Evolutionary conservation across 1,284 basidiomycete genomes (phyloP), one percentile per base, ranked within the genome.

Genomic region (Austroboletus niveus): DNA sequence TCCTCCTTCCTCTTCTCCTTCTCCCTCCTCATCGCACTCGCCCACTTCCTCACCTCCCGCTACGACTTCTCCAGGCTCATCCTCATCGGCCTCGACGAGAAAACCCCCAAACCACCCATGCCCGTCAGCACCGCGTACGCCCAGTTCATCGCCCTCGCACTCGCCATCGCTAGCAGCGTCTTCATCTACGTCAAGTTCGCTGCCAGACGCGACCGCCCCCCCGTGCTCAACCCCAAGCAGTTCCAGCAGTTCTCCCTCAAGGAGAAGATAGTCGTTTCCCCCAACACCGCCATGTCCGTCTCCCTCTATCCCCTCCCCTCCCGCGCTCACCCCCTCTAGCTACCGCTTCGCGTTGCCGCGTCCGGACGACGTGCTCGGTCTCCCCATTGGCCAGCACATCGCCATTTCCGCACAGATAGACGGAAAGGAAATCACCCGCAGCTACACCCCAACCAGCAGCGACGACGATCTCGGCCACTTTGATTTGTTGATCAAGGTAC

Each of bases 371-470:
- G 77, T 88, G 49, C 86, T 99, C 14, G 95, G 95, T 53, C 85
- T 99, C 7, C 96, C 97, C 47, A 89, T 95, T 63, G 97, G 96
- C 52, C 94, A 98, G 75, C 96, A 99, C 78, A 92, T 99, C 63
- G 89, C 91, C 47, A 79, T 99, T 44, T 84, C 86, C 47, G 95
- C 96, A 38, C 86, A 92, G 57, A 92, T 99, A 60, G 80, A 88
- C 61, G 96, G 93, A 64, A 98, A 98, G 77, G 79, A 87, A 41
- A 78, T 99, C 65, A 82, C 86, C 68, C 85, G 96, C 52, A 93
- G 87, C 70, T 99, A 99, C 76, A 99, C 96, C 11, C 96, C 96
- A 44, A 93, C 93, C 30, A 93, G 89, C 66, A 88, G 88, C 63
- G 92, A 98, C 68, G 90, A 96, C 56, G 88, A 98, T 74, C 80